Evolutionary conservation across 2,329 filamentous ascomycete genomes (phyloP).

Genomic region (Harringtonia lauricola): DNA sequence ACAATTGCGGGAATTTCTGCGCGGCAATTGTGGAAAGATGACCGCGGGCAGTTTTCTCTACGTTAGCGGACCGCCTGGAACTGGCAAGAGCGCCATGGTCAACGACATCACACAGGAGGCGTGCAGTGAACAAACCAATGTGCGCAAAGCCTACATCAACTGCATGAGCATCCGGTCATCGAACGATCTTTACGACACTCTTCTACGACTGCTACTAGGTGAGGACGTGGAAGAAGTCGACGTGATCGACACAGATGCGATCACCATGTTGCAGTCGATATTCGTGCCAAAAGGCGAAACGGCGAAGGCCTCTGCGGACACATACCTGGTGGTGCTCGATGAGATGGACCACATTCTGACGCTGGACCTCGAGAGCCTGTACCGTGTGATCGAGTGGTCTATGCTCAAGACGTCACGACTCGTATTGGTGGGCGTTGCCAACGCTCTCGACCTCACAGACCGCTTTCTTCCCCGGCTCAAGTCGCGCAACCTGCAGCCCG

Average conservation of each 20-base stretch:
- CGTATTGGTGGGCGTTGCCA: conserved; percentile 84
- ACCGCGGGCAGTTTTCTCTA: conserved; percentile 67
- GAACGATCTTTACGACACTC: conserved; percentile 69
- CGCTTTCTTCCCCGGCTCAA: conserved; percentile 90
- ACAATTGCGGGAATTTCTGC: conserved; percentile 61
- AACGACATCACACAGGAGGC: conserved; percentile 61
- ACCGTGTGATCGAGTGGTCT: conserved; percentile 95
- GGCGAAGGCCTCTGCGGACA: conserved; percentile 20
- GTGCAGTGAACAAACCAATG: conserved; percentile 31
- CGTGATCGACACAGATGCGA: conserved; percentile 48
- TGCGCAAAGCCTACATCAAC: conserved; percentile 75
- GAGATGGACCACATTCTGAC: conserved; percentile 93
- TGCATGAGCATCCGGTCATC: conserved; percentile 94
- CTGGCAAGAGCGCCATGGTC: conserved; percentile 92
- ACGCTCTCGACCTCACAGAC: conserved; percentile 90
- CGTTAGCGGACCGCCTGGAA: conserved; percentile 89
- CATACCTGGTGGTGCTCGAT: conserved; percentile 80
- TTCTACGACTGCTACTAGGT: conserved; percentile 54
- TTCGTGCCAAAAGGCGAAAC: conserved; percentile 42
- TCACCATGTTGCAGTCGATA: conserved; percentile 55
- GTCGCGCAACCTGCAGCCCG: conserved; percentile 80
- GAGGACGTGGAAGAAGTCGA: not conserved
- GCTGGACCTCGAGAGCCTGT: conserved; percentile 78
- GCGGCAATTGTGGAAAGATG: conserved; percentile 17
- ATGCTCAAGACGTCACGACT: conserved; percentile 70